Evolutionary conservation across 2,329 filamentous ascomycete species (phyloP), one percentile per base, ranked within the genome.

Genomic region (Fusarium compactum): DNA sequence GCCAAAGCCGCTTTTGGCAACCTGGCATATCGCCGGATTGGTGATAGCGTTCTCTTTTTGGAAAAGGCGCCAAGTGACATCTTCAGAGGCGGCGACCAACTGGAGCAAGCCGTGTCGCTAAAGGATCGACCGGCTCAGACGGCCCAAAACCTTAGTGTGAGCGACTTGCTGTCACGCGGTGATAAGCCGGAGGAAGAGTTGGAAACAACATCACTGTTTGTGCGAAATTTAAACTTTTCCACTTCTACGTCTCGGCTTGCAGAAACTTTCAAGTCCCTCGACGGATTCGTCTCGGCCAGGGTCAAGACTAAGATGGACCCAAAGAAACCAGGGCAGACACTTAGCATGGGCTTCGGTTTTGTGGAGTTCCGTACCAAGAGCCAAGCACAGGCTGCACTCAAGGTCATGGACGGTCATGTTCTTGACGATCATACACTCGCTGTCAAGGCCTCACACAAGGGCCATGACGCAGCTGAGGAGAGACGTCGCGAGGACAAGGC

Each of bases 281-380:
- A 94, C 74, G 96, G 96, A 56, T 98, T 98, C 81, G 85, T 96
- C 69, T 94, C 92, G 61, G 95, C 94, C 29, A 89, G 90, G 70
- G 94, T 99, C 71, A 98, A 98, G 84, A 98, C 94, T 25, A 97
- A 97, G 82, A 88, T 90, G 41, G 94, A 99, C 78, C 89, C 94
- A n/a, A 98, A 97, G 84, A 92, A 92, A 77, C 91, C 93, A 20
- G 93, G 92, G 11, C 91, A 97, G 80, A 87, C 92, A 6, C 88
- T 99, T 57, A 98, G 95, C 78, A 98, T 98, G 95, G 96, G 96
- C 40, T 99, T 97, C 78, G 96, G 95, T 46, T 99, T 99, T 80
- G 89, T 94, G 64, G 94, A 97, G 76, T 99, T 98, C 82, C 88
- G 87, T 63, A 91, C 87, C 72, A 93, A 93, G 76, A 87, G 86